These are phyloP conservation scores for Pseudogymnoascus sp. DNA, from an alignment of 2,329 filamentous ascomycete species.

Conservation along the genomic window DNA sequence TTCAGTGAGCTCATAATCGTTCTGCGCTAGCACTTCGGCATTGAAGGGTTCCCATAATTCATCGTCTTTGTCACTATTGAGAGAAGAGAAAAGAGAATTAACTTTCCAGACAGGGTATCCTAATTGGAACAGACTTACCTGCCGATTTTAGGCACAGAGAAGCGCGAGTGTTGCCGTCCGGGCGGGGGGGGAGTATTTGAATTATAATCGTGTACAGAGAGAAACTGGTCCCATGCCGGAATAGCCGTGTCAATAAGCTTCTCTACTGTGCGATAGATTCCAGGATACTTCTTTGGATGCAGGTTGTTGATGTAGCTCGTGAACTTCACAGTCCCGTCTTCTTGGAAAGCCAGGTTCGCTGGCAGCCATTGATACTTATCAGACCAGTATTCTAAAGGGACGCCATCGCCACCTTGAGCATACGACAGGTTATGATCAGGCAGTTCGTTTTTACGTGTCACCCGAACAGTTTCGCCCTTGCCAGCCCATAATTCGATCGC, in stretches of 20 bases:
- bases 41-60: constrained; percentile 1
- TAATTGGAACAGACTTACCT: background rate
- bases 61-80: constrained; percentile 2
- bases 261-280: constrained; percentile 33
- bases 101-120: background rate
- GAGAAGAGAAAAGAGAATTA: background rate
- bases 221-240: constrained; percentile 29
- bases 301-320: constrained; percentile 39
- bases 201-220: constrained; percentile 12
- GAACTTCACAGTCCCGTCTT: constrained; percentile 24
- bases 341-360: constrained; percentile 29
- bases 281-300: constrained; percentile 30
- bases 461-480: constrained; percentile 24
- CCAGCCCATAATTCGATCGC: constrained; percentile 24
- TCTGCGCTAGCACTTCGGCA: background rate
- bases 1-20: constrained; percentile 1
- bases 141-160: background rate
- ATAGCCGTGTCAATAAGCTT: constrained; percentile 27
- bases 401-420: too few species aligned
- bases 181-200: constrained; percentile 12
- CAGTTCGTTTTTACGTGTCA: too few species aligned
- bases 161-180: constrained; percentile 18
- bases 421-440: too few species aligned
- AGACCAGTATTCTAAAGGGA: constrained; percentile 23
- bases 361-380: constrained; percentile 39